phyloP scores from a whole-genome alignment of 345 rosid species.

The Anastatica hierochuntica region DNA sequence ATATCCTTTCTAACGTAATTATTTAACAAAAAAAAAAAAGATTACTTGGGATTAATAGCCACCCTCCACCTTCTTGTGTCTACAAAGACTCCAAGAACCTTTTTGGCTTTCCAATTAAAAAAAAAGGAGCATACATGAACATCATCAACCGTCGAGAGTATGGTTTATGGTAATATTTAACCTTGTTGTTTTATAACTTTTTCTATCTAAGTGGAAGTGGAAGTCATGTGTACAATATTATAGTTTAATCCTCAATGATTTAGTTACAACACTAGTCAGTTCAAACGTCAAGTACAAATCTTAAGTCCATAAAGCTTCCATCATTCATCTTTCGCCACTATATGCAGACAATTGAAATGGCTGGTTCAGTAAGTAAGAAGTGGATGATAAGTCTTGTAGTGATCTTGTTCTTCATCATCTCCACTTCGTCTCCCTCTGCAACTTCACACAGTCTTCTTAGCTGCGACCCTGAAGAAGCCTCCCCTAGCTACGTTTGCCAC shows the following conservation, averaged over 20 bases:
- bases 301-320: too few species aligned
- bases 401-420: constrained; percentile 30
- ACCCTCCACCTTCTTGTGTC: constrained; percentile 18
- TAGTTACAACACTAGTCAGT: too few species aligned
- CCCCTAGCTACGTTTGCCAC: constrained; percentile 37
- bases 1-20: background rate
- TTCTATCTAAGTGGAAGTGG: too few species aligned
- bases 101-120: background rate
- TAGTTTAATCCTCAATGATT: too few species aligned
- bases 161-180: too few species aligned
- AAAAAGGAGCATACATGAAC: background rate
- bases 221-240: too few species aligned
- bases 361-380: constrained; percentile 25
- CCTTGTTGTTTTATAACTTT: too few species aligned
- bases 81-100: background rate
- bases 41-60: constrained; percentile 18
- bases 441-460: constrained; percentile 25
- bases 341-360: constrained; percentile 25
- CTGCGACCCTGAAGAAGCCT: constrained; percentile 40
- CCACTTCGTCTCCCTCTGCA: constrained; percentile 23
- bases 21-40: too few species aligned
- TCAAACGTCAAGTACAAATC: too few species aligned
- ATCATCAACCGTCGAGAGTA: too few species aligned
- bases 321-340: background rate
- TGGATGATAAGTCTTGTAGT: constrained; percentile 27